A percentile compares a stretch with the other conserved stretches of the same genome.
Evolutionary conservation across 441 rosid genomes (phyloP).

Genomic region (Gossypium laxum): DNA sequence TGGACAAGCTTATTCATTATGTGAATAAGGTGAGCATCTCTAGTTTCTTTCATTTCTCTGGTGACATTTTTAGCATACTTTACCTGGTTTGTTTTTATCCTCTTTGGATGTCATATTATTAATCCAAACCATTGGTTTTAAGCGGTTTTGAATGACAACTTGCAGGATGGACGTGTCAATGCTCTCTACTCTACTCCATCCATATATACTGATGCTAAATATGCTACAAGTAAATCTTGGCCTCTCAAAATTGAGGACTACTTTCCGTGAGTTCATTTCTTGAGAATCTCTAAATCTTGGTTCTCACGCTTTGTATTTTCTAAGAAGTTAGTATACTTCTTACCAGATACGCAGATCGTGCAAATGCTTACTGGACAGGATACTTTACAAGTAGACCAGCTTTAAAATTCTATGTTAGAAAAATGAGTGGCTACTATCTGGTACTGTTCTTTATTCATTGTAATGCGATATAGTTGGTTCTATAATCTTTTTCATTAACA

Average conservation of each 20-base stretch:
- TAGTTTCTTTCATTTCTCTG: conserved; percentile 5
- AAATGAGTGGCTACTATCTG: conserved; percentile 89
- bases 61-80: conserved; percentile 1
- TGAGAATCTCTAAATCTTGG: conserved; percentile 2
- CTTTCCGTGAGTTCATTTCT: conserved; percentile 73
- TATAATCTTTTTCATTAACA: background rate
- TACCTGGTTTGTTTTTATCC: background rate
- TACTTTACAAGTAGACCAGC: conserved; percentile 93
- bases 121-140: conserved; percentile 2
- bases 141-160: conserved; percentile 13
- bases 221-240: conserved; percentile 69
- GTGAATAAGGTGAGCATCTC: conserved; percentile 65
- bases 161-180: conserved; percentile 94
- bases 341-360: conserved; percentile 90
- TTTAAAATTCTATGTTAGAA: conserved; percentile 79
- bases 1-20: conserved; percentile 96
- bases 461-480: background rate
- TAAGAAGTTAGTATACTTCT: conserved; percentile 19
- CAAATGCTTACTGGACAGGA: conserved; percentile 95
- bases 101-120: conserved; percentile 8
- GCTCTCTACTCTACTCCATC: conserved; percentile 96
- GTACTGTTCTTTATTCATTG: conserved; percentile 30
- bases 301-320: conserved; percentile 15
- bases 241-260: conserved; percentile 80
- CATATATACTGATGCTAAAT: conserved; percentile 94